These are phyloP conservation scores for Cicer bijugum DNA, from an alignment of 306 rosid species.

Conservation along the genomic window DNA sequence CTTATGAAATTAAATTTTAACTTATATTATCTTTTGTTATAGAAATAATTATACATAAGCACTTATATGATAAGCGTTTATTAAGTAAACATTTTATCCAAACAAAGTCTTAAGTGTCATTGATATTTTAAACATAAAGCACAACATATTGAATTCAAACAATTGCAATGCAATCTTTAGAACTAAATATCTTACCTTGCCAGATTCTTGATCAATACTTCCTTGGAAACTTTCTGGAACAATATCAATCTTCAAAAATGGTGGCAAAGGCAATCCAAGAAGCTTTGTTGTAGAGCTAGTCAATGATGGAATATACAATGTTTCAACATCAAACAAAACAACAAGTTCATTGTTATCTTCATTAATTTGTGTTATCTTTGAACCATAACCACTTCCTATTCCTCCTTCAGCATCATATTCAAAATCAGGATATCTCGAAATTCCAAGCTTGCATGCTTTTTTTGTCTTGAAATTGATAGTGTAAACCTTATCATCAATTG, in stretches of 20 bases:
- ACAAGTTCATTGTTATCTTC: slow-evolving; percentile 45
- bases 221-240: slow-evolving; percentile 73
- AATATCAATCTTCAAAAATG: slow-evolving; percentile 78
- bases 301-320: slow-evolving; percentile 77
- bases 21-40: no score
- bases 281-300: slow-evolving; percentile 75
- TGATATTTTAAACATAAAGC: background rate
- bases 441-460: slow-evolving; percentile 77
- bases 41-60: no score
- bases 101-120: no score
- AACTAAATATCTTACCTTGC: slow-evolving; percentile 57
- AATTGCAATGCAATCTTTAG: background rate
- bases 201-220: slow-evolving; percentile 65
- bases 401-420: slow-evolving; percentile 88
- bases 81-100: no score
- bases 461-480: slow-evolving; percentile 65
- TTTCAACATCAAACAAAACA: slow-evolving; percentile 73
- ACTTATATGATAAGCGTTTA: no score
- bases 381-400: slow-evolving; percentile 63
- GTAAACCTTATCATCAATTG: slow-evolving; percentile 45
- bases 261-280: slow-evolving; percentile 87
- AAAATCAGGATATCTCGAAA: slow-evolving; percentile 80
- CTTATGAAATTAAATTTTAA: no score
- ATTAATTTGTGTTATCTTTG: slow-evolving; percentile 39
- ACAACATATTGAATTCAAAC: background rate